Evolutionary conservation across 1,284 basidiomycete genomes (phyloP).

Genomic region (Pterulicium gracile): DNA sequence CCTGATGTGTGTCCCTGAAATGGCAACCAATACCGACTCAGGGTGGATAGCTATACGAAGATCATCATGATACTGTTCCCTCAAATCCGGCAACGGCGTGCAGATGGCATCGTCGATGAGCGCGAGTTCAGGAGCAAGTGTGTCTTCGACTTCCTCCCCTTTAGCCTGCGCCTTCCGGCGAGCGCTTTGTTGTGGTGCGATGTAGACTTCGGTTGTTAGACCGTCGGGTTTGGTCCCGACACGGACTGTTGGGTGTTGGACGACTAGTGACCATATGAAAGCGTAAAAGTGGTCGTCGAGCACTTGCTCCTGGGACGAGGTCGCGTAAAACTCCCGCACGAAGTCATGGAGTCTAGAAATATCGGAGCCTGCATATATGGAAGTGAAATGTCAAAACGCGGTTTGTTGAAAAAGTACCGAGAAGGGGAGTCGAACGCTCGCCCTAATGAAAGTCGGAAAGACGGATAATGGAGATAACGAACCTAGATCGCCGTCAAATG

Average conservation of each 20-base stretch:
- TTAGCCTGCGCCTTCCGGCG: constrained; percentile 49
- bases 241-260: constrained; percentile 58
- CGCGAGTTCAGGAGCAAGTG: constrained; percentile 32
- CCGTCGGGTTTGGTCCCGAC: constrained; percentile 57
- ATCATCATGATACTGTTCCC: constrained; percentile 41
- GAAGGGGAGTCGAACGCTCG: constrained; percentile 34
- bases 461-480: constrained; percentile 18
- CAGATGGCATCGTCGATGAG: constrained; percentile 41
- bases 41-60: constrained; percentile 69
- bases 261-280: constrained; percentile 73
- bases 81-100: constrained; percentile 43
- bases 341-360: constrained; percentile 60
- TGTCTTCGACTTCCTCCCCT: constrained; percentile 34
- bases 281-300: constrained; percentile 68
- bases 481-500: constrained; percentile 79
- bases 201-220: constrained; percentile 52
- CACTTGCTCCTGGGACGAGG: constrained; percentile 33
- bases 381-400: constrained; percentile 8
- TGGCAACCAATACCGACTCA: constrained; percentile 62
- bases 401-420: constrained; percentile 13
- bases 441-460: not conserved
- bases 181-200: constrained; percentile 61
- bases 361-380: constrained; percentile 44
- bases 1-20: constrained; percentile 76
- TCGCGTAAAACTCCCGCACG: constrained; percentile 50